phyloP scores from a whole-genome alignment of 1,284 basidiomycete species.

The Microbotryum lychnidis-dioicae region DNA sequence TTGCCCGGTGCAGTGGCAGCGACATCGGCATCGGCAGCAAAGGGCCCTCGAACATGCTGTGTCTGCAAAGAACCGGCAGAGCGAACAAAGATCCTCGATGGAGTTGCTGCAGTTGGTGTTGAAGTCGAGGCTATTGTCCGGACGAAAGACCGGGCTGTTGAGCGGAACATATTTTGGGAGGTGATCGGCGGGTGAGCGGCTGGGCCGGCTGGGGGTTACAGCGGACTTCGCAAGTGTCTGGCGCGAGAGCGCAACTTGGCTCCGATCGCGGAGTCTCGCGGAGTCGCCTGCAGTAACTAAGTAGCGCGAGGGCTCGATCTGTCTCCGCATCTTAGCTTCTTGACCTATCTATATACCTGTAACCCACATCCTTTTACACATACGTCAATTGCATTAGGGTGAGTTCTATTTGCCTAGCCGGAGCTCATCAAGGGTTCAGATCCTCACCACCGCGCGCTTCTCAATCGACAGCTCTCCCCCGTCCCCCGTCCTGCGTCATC shows the following conservation, averaged over 20 bases:
- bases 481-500: background rate
- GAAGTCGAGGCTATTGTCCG: background rate
- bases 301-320: no score
- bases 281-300: no score
- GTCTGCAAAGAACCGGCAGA: background rate
- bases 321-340: no score
- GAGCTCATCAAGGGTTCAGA: background rate
- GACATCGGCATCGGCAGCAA: conserved; percentile 12
- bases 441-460: no score
- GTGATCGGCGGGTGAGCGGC: background rate
- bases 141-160: background rate
- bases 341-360: no score
- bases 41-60: background rate
- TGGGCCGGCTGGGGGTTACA: no score
- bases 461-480: background rate
- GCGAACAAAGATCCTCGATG: background rate
- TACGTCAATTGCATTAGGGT: no score
- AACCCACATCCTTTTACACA: no score
- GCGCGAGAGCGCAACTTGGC: no score
- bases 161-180: background rate
- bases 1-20: conserved; percentile 9
- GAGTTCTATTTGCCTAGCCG: background rate
- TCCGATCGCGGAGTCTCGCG: no score
- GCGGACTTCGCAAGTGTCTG: no score
- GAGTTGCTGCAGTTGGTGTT: conserved; percentile 3